Evolutionary conservation across 2,329 filamentous ascomycete species (phyloP).

Genomic region (Ceratocystis alfenasii): DNA sequence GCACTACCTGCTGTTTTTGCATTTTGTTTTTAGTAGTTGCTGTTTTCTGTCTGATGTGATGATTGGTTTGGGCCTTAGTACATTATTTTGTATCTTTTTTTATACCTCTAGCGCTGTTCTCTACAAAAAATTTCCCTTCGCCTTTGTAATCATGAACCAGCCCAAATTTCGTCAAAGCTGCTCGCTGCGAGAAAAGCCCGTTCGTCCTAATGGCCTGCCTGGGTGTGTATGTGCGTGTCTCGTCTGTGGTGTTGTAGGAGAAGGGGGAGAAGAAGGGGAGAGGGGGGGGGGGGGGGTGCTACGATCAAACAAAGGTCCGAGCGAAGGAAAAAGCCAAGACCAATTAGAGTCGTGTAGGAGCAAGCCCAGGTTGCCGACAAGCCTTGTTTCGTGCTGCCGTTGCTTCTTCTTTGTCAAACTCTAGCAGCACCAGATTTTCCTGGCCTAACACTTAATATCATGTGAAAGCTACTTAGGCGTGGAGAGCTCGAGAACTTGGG

Average conservation of each 20-base stretch:
- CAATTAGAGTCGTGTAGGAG: constrained; percentile 6
- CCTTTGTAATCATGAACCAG: not conserved
- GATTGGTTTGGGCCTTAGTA: not conserved
- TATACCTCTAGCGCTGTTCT: not conserved
- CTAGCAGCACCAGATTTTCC: not conserved
- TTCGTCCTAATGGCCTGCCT: too few species aligned
- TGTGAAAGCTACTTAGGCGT: not conserved
- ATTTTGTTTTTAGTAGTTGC: too few species aligned
- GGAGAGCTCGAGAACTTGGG: not conserved
- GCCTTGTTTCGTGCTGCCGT: constrained; percentile 1
- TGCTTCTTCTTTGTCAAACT: not conserved
- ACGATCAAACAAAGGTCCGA: not conserved
- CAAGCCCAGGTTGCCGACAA: not conserved
- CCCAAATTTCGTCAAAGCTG: too few species aligned
- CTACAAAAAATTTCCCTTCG: not conserved
- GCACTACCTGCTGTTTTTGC: too few species aligned
- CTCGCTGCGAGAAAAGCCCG: too few species aligned
- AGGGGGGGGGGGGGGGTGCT: not conserved
- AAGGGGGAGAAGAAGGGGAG: too few species aligned
- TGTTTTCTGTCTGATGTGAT: too few species aligned
- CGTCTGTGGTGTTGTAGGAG: too few species aligned
- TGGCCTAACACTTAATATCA: not conserved
- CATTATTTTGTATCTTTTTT: too few species aligned
- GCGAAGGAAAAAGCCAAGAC: constrained; percentile 9
- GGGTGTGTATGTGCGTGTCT: too few species aligned